Evolutionary conservation across 2,329 filamentous ascomycete species (phyloP), one percentile per base, ranked within the genome.

Genomic region (Hypoxylon sp.): DNA sequence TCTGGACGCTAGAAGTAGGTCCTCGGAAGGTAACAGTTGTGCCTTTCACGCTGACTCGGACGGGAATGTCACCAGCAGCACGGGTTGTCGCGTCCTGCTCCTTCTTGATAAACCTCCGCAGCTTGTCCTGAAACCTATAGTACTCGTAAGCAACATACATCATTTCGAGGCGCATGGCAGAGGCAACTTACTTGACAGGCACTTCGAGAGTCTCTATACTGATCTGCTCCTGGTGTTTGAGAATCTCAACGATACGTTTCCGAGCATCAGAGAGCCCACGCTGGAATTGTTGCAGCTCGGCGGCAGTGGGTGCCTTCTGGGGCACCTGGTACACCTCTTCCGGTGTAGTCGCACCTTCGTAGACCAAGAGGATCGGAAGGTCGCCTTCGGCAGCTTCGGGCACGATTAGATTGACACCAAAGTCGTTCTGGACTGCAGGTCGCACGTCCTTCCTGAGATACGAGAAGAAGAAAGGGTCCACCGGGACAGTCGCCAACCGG

Each of bases 381-480:
- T 82, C 79, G 13, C 81, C 73, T 45, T 90, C 86, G 0, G 79
- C 72, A 8, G 83, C 75, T 17, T 89, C 85, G 0, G 90, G 90
- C 27, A 93, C 81, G 17, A 93, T 84, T 23, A 93, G 70, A 63
- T 89, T 87, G 10, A 94, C 90, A 62, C 90, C 89, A 64, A 84
- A 88, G 26, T 89, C 82, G 55, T 87, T 79, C 68, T 88, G 85
- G 46, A 94, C 80, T 51, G 81, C 81, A 3, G 83, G 82, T 26
- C 82, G 83, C 38, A 90, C 81, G 31, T 88, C 83, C 56, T 83
- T 85, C 55, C 83, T 83, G 43, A 94, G 78, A 70, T 91, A 88
- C 52, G 86, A 81, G 72, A 94, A 87, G 78, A 90, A 94, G 77
- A 95, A 93, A 1, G 89, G 84, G 66, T 95, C 89, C 21, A 95